Base-by-base conservation (phyloP, 306 rosid species). In the Ochetophila trinervis region DNA sequence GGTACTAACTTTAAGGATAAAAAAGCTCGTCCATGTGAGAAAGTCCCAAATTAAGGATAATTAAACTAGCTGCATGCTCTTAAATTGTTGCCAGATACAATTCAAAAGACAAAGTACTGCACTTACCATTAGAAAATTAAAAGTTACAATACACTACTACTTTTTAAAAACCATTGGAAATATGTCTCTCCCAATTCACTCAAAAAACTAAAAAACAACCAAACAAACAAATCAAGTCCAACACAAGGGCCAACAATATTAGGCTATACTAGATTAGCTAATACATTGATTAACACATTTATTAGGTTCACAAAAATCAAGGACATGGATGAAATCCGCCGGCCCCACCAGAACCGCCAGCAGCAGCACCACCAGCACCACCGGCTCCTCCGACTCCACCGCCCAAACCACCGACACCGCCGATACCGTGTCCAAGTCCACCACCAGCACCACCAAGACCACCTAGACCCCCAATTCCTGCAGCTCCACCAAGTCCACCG, bases 401-500 rank as follows among this genome's bases (percentile, higher is more conserved):
- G 2, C 69, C 69, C 1, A 22, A 17, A 0, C 73, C 68, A 35
- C 68, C 68, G 7, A 7, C 27, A 19, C 22, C 76, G 1, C 76
- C 79, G 15, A 32, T 17, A 0, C 16, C 59, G 5, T 66, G 73
- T 2, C 54, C 80, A 5, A n/a, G 49, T 0, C 57, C 63, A 5
- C 73, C 74, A 0, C 62, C 44, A 30, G 27, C 50, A 1, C 85
- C 82, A 1, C 35, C 69, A 6, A 12, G 23, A 5, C 81, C 78
- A 5, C 62, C 75, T 4, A 18, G 36, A 2, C 21, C 71, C 9
- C 79, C 74, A 15, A 71, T 65, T 17, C 64, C 63, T 1, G 71
- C 75, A 32, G 50, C 64, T 1, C 65, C 68, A 36, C 74, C 80
- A 6, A 78, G 51, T 12, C 71, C 82, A 30, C 71, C 82, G 6